phyloP scores from a whole-genome alignment of 108 stramenopile species.

The Epithemia pelagica region DNA sequence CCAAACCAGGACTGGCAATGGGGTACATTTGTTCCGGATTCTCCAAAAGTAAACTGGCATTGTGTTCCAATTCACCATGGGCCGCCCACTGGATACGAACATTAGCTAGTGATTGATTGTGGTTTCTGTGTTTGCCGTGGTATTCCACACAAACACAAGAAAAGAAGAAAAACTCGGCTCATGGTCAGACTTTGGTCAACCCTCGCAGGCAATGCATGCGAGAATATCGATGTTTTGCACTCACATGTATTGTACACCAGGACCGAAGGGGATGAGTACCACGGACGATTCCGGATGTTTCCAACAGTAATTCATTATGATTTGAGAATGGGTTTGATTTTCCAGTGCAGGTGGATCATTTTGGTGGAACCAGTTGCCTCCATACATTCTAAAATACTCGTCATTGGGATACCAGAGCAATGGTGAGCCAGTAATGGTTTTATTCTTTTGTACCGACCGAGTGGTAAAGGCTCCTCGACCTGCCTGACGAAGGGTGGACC shows the following conservation, averaged over 20 bases:
- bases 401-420: constrained; percentile 26
- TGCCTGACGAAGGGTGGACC: constrained; percentile 36
- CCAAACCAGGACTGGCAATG: constrained; percentile 18
- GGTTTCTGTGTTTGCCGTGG: constrained; percentile 10
- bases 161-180: too few species aligned
- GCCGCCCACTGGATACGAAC: constrained; percentile 23
- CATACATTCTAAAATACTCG: constrained; percentile 6
- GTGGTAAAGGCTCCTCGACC: constrained; percentile 50
- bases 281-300: constrained; percentile 35
- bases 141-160: not conserved
- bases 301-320: constrained; percentile 52
- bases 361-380: constrained; percentile 4
- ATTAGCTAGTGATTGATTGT: constrained; percentile 29
- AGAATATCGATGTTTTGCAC: not conserved
- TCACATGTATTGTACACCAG: constrained; percentile 34
- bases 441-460: constrained; percentile 19
- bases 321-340: constrained; percentile 15
- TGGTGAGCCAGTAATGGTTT: constrained; percentile 27
- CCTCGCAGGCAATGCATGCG: not conserved
- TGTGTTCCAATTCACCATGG: constrained; percentile 13
- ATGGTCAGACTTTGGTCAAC: not conserved
- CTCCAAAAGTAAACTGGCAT: constrained; percentile 15
- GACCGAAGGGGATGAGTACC: constrained; percentile 40
- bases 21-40: constrained; percentile 21
- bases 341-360: not conserved